Base-by-base conservation (phyloP, 139 green algal genomes). In the Chlamydomonas schloesseri region DNA sequence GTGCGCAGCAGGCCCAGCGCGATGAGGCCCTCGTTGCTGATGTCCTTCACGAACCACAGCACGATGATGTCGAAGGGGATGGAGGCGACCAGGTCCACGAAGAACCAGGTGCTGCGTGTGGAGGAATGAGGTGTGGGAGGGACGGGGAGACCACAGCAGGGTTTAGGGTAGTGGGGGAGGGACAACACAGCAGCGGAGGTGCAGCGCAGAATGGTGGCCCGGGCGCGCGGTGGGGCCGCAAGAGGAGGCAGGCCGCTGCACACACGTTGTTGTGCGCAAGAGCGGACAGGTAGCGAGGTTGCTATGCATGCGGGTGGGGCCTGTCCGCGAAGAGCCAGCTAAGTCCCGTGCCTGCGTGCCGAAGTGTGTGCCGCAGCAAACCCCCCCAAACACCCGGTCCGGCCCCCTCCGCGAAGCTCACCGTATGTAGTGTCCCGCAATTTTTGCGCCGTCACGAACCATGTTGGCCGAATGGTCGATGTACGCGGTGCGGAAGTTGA, bases 401-500 rank as follows among this genome's bases (percentile, higher is more conserved):
- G 9, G 8, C 55, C 55, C 55, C 55, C 64, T n/a, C 24, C 60
- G 21, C 20, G 9, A 1, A 10, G 13, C 69, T 79, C 34, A 87
- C 81, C 81, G 68, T 3, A 79, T 60, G 82, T 92, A 92, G 80
- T 90, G 77, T 4, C 20, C 5, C 8, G 83, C 86, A 37, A 90
- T 83, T 28, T 83, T 76, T 33, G 50, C 68, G 9, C 87, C 87
- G 33, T 91, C 85, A 2, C 87, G 76, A 15, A 95, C 80, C 74
- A 95, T 78, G 33, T 88, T 93, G 29, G 92, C 93, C 2, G 91
- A 90, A 37, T 82, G 71, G 74, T 96, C 91, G 20, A 94, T 65
- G 82, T 94, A 96, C 0, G 92, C 91, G 15, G 93, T 96, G 23
- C 90, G 84, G 68, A 94, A 96, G 57, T 93, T 94, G 24, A 92